Conservation (phyloP, 306 rosid genomes). For the Canavalia ensiformis region DNA sequence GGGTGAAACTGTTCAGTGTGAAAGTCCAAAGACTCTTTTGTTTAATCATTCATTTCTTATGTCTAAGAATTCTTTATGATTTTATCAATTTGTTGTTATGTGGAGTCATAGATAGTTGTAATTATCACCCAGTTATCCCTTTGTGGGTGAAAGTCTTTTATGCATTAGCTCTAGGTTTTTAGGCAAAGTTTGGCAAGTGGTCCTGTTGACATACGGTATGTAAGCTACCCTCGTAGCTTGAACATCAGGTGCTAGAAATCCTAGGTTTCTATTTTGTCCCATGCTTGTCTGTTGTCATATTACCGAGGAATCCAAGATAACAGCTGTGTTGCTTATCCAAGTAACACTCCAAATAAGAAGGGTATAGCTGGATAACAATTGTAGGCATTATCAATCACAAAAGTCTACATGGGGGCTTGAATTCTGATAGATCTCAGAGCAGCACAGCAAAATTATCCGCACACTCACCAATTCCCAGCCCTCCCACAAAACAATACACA, state of each 20-base stretch:
- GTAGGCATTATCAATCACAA: neutral
- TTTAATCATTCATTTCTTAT: constrained; percentile 20
- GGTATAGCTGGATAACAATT: neutral
- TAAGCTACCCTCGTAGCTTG: neutral
- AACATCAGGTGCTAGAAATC: neutral
- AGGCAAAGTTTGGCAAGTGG: neutral
- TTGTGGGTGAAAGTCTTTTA: constrained; percentile 5
- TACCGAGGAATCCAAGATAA: constrained; percentile 14
- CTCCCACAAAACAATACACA: too few relatives aligned
- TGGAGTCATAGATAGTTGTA: constrained; percentile 5
- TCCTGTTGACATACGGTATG: neutral
- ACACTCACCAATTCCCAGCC: too few relatives aligned
- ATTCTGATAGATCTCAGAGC: too few relatives aligned
- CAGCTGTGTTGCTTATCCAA: constrained; percentile 23
- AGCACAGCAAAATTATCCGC: too few relatives aligned
- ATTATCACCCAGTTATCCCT: constrained; percentile 18
- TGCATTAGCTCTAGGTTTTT: constrained; percentile 1
- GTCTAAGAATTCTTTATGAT: neutral
- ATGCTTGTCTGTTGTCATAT: neutral
- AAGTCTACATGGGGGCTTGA: too few relatives aligned
- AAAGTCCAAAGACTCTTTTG: constrained; percentile 4
- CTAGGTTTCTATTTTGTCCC: constrained; percentile 18
- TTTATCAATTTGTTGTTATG: constrained; percentile 25
- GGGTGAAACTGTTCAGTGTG: neutral
- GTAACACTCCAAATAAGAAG: neutral